These are phyloP conservation scores for Arctium minus DNA, from an alignment of 129 eudicot species.

Conservation along the genomic window DNA sequence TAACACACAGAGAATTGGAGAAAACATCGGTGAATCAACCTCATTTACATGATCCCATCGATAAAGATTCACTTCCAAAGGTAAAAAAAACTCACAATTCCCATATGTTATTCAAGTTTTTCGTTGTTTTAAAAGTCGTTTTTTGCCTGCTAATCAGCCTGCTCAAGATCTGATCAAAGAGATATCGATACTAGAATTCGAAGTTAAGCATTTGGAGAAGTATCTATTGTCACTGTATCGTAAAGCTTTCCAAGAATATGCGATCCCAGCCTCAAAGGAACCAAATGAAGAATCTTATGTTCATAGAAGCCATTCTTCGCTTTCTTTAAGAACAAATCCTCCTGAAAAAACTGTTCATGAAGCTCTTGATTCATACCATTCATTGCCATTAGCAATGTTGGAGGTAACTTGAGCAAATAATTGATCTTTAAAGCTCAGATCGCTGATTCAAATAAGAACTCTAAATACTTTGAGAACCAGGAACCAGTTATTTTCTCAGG, in stretches of 20 bases:
- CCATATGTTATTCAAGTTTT: not conserved
- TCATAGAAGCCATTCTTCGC: constrained; percentile 72
- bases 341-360: constrained; percentile 35
- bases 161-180: constrained; percentile 72
- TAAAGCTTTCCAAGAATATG: constrained; percentile 36
- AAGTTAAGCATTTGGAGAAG: constrained; percentile 62
- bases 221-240: constrained; percentile 70
- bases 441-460: not conserved
- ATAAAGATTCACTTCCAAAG: constrained; percentile 41
- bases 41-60: constrained; percentile 27
- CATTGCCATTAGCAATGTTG: constrained; percentile 73
- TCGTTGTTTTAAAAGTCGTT: not conserved
- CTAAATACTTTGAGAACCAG: not conserved
- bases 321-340: constrained; percentile 49
- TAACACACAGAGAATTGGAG: constrained; percentile 43
- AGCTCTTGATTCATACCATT: constrained; percentile 58
- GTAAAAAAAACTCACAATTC: constrained; percentile 9
- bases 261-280: constrained; percentile 23
- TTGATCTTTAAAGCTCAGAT: not conserved
- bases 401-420: constrained; percentile 43
- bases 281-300: constrained; percentile 40
- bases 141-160: constrained; percentile 45
- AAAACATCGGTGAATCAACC: constrained; percentile 37
- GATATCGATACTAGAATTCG: constrained; percentile 65
- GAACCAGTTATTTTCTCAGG: not conserved